A percentile compares a stretch with the other conserved stretches of the same genome.
Conservation (phyloP, 495 filamentous ascomycete species). For the Immersiella caudata region DNA sequence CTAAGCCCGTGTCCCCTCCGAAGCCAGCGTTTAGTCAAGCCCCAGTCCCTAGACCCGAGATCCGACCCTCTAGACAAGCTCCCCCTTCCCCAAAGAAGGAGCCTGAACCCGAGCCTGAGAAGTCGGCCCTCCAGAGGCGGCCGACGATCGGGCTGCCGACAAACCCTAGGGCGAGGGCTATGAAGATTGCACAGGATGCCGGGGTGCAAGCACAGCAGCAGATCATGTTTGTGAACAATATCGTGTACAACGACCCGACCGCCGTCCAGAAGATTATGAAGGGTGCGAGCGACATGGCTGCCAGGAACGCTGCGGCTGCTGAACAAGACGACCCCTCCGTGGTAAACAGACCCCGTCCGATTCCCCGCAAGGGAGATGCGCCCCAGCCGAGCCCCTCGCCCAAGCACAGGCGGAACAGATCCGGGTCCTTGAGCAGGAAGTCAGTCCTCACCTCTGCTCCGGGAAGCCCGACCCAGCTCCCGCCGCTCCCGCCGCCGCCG, state of each 20-base stretch:
- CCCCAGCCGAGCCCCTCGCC: conserved; percentile 32
- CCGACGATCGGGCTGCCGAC: conserved; percentile 53
- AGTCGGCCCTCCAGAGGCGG: conserved; percentile 49
- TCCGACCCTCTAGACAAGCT: conserved; percentile 40
- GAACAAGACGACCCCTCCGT: conserved; percentile 41
- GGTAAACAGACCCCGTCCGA: conserved; percentile 56
- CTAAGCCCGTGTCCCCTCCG: neutral
- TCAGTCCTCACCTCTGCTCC: conserved; percentile 47
- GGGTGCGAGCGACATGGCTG: conserved; percentile 34
- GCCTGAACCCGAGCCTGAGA: conserved; percentile 36
- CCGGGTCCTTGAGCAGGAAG: conserved; percentile 46
- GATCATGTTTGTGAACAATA: conserved; percentile 58
- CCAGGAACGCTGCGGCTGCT: conserved; percentile 31
- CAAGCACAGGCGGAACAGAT: conserved; percentile 49
- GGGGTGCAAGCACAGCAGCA: conserved; percentile 40
- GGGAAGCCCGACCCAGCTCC: conserved; percentile 53
- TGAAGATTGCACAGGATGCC: conserved; percentile 37
- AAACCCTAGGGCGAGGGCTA: conserved; percentile 51
- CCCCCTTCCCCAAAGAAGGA: conserved; percentile 37
- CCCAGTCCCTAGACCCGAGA: conserved; percentile 25
- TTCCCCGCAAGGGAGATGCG: conserved; percentile 49
- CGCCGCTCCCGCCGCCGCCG: conserved; percentile 49
- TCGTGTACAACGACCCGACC: conserved; percentile 53
- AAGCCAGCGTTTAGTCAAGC: neutral
- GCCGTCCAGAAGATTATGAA: conserved; percentile 50